A percentile compares a stretch with the other conserved stretches of the same genome.
Conservation (phyloP, 2,329 filamentous ascomycete genomes). For the Ophiocordyceps sinensis region DNA sequence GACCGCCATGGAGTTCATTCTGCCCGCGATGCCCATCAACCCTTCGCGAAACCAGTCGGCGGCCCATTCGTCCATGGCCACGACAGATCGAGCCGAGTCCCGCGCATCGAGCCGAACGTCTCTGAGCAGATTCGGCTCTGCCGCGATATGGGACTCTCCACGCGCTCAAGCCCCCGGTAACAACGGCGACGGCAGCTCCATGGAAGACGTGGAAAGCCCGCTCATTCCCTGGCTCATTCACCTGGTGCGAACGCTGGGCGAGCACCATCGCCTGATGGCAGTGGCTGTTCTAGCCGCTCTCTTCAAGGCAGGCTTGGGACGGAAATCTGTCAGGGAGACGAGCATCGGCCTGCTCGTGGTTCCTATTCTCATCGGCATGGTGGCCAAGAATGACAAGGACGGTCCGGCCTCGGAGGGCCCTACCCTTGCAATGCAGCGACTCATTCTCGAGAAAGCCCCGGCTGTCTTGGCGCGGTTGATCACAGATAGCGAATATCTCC, state of each 20-base stretch:
- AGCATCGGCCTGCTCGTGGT: slow-evolving; percentile 54
- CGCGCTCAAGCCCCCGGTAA: slow-evolving; percentile 12
- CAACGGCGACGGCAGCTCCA: slow-evolving; percentile 19
- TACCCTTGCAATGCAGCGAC: slow-evolving; percentile 18
- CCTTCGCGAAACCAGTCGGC: slow-evolving; percentile 15
- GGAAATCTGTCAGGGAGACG: slow-evolving; percentile 42
- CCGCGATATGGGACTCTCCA: slow-evolving; percentile 17
- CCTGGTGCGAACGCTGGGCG: slow-evolving; percentile 40
- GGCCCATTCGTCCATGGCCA: slow-evolving; percentile 10
- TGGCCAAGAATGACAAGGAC: slow-evolving; percentile 33
- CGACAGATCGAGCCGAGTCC: slow-evolving; percentile 12
- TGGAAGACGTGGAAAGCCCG: slow-evolving; percentile 52
- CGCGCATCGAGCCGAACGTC: slow-evolving; percentile 15
- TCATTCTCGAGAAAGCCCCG: slow-evolving; percentile 56
- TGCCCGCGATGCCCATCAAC: slow-evolving; percentile 39
- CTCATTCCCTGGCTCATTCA: slow-evolving; percentile 61
- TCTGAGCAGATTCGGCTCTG: slow-evolving; percentile 13
- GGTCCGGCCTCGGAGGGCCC: slow-evolving; percentile 20
- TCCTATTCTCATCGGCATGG: slow-evolving; percentile 52
- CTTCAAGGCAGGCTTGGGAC: slow-evolving; percentile 52
- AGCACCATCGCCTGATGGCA: slow-evolving; percentile 51
- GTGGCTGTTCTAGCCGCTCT: slow-evolving; percentile 54
- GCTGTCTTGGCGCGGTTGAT: slow-evolving; percentile 65
- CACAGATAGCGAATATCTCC: slow-evolving; percentile 62
- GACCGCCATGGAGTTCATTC: slow-evolving; percentile 49